Conservation (phyloP, 2,329 filamentous ascomycete genomes). For the Botrytis cinerea region DNA sequence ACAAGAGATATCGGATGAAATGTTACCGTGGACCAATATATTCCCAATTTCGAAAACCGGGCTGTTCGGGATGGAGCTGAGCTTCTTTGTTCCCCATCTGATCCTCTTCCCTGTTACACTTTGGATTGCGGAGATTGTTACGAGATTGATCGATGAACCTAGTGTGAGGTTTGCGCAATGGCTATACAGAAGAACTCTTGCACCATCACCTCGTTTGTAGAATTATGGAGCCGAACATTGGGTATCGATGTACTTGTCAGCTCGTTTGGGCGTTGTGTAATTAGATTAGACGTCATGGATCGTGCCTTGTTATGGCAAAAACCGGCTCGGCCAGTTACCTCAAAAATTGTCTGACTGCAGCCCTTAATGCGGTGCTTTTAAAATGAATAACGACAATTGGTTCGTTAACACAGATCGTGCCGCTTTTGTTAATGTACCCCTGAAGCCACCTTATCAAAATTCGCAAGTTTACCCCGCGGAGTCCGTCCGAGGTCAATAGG, state of each 20-base stretch:
- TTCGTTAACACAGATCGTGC: background rate
- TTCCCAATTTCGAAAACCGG: constrained; percentile 57
- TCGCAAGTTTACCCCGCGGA: background rate
- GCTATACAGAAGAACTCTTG: constrained; percentile 53
- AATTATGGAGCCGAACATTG: constrained; percentile 9
- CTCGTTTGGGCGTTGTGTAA: background rate
- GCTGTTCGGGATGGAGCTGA: constrained; percentile 61
- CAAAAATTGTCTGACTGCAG: background rate
- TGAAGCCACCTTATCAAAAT: constrained; percentile 5
- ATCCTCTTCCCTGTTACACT: constrained; percentile 61
- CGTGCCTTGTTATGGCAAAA: background rate
- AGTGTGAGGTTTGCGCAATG: constrained; percentile 58
- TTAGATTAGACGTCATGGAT: constrained; percentile 17
- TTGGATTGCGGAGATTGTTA: constrained; percentile 58
- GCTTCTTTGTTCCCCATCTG: constrained; percentile 60
- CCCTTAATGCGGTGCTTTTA: background rate
- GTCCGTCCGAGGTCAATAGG: background rate
- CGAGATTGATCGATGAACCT: constrained; percentile 59
- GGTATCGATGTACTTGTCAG: background rate
- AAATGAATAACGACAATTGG: background rate
- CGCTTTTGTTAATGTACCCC: constrained; percentile 12
- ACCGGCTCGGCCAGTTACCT: background rate
- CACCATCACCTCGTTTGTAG: constrained; percentile 15
- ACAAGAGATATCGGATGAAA: constrained; percentile 30
- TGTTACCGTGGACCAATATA: constrained; percentile 58